Evolutionary conservation across 352 stramenopile genomes (phyloP).

Genomic region (Globisporangium alternatum): DNA sequence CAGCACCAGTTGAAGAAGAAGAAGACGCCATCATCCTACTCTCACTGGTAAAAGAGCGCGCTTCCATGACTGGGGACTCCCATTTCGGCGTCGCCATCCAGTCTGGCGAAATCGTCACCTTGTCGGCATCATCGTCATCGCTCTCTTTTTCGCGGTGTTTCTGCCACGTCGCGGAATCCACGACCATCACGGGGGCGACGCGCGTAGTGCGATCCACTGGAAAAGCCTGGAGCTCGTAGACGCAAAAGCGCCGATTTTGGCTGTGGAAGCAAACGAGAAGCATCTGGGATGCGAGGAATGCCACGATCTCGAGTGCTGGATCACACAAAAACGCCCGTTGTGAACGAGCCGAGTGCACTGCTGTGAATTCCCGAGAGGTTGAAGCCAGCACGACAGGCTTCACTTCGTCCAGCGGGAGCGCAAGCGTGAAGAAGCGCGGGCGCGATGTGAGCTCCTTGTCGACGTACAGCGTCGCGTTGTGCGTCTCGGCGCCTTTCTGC

Average conservation of each 20-base stretch:
- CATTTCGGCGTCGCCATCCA: conserved; percentile 33
- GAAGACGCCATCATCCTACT: conserved; percentile 11
- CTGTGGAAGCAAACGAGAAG: conserved; percentile 55
- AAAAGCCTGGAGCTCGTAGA: conserved; percentile 38
- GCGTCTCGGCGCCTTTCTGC: neutral
- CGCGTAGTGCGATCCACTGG: neutral
- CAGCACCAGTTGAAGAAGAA: neutral
- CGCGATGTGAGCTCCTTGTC: conserved; percentile 20
- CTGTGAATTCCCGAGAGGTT: neutral
- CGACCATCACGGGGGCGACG: conserved; percentile 25
- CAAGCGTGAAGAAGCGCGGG: conserved; percentile 70
- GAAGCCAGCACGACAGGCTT: conserved; percentile 48
- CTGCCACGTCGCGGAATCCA: conserved; percentile 42
- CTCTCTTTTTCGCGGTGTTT: conserved; percentile 29
- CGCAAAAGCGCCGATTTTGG: conserved; percentile 42
- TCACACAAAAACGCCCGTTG: conserved; percentile 38
- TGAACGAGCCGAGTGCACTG: neutral
- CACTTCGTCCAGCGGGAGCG: conserved; percentile 73
- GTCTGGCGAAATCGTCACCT: conserved; percentile 40
- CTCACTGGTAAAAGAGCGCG: neutral
- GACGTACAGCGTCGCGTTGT: conserved; percentile 14
- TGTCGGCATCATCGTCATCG: conserved; percentile 18
- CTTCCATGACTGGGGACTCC: conserved; percentile 26
- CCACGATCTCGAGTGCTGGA: conserved; percentile 50
- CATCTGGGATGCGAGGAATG: conserved; percentile 25